These are phyloP conservation scores for Cladosporium sp. DNA, from an alignment of 2,329 filamentous ascomycete genomes.

Conservation along the genomic window DNA sequence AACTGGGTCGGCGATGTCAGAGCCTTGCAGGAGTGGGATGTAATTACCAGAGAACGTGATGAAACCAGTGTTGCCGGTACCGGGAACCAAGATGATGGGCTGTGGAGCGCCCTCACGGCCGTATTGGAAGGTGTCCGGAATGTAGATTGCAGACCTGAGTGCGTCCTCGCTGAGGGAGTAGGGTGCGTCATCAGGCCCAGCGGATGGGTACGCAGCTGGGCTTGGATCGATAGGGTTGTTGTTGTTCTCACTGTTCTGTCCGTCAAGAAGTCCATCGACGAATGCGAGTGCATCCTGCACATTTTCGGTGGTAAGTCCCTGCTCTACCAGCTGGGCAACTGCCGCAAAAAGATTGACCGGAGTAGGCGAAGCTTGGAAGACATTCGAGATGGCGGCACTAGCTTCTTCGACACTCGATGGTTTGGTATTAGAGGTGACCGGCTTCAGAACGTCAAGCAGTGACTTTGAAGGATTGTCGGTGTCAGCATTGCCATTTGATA, in stretches of 20 bases:
- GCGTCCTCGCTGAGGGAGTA: slow-evolving; percentile 43
- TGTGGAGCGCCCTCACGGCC: slow-evolving; percentile 34
- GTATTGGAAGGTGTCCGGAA: slow-evolving; percentile 44
- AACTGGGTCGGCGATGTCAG: slow-evolving; percentile 43
- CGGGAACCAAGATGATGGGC: slow-evolving; percentile 50
- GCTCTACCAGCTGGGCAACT: slow-evolving; percentile 21
- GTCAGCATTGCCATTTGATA: background rate
- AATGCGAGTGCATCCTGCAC: slow-evolving; percentile 15
- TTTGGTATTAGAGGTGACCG: slow-evolving; percentile 22
- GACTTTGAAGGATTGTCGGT: background rate
- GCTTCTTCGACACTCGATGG: slow-evolving; percentile 22
- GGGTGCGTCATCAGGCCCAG: slow-evolving; percentile 37
- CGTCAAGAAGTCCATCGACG: slow-evolving; percentile 19
- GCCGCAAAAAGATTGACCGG: slow-evolving; percentile 25
- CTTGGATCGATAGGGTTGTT: slow-evolving; percentile 21
- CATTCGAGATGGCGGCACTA: slow-evolving; percentile 11
- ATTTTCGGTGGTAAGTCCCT: slow-evolving; percentile 26
- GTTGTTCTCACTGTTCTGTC: slow-evolving; percentile 24
- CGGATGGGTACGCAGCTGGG: slow-evolving; percentile 33
- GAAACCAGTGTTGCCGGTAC: slow-evolving; percentile 46
- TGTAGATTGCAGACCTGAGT: slow-evolving; percentile 48
- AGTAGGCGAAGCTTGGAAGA: slow-evolving; percentile 16
- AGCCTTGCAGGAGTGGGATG: slow-evolving; percentile 41
- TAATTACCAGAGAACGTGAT: slow-evolving; percentile 43
- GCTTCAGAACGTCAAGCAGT: slow-evolving; percentile 14